Conservation (phyloP, 1,284 basidiomycete genomes). For the Apiotrichum akiyoshidainum region DNA sequence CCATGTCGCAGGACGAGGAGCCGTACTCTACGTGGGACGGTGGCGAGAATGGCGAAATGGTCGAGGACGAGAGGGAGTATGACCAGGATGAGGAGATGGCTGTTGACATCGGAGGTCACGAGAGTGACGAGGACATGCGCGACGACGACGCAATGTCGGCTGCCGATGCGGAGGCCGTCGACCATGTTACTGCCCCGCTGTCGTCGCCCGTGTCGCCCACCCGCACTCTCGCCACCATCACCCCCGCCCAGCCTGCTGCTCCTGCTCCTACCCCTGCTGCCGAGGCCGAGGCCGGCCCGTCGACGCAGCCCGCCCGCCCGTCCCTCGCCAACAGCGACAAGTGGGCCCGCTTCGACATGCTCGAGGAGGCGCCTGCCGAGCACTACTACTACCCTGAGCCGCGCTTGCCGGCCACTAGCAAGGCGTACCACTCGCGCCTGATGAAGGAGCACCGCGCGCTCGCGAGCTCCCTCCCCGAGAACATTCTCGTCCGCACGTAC, state of each 20-base stretch:
- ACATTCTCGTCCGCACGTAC: conserved; percentile 57
- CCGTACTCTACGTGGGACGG: conserved; percentile 1
- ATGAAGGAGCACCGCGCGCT: conserved; percentile 80
- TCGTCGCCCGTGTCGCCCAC: neutral
- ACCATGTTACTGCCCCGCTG: neutral
- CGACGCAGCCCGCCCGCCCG: conserved; percentile 1
- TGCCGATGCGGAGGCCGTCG: conserved; percentile 12
- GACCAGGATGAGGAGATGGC: conserved; percentile 17
- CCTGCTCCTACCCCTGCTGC: neutral
- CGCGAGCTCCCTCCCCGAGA: conserved; percentile 64
- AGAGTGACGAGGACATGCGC: conserved; percentile 14
- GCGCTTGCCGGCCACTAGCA: conserved; percentile 59
- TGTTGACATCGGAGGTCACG: conserved; percentile 20
- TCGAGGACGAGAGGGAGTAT: neutral
- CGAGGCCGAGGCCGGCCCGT: neutral
- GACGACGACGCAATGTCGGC: conserved; percentile 20
- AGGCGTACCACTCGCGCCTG: conserved; percentile 69
- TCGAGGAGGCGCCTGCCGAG: conserved; percentile 69
- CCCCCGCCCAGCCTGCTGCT: neutral
- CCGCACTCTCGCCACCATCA: neutral
- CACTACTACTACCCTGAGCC: conserved; percentile 68
- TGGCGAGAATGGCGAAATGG: conserved; percentile 2
- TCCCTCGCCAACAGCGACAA: conserved; percentile 23
- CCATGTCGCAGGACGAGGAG: conserved; percentile 17
- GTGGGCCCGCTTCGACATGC: conserved; percentile 75